phyloP scores from a whole-genome alignment of 306 rosid genomes.

The Malus fusca region DNA sequence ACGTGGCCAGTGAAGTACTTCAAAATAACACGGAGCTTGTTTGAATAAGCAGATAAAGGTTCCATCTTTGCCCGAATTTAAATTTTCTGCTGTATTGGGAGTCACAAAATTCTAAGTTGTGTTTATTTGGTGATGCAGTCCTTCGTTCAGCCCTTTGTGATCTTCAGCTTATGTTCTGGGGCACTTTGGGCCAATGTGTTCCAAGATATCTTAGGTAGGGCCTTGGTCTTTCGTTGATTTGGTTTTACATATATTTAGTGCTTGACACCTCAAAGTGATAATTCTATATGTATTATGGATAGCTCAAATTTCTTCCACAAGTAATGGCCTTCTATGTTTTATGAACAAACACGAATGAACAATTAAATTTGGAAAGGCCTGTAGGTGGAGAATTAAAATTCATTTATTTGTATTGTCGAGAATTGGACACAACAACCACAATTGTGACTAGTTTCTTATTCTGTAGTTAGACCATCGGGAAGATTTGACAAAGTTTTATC shows the following conservation, averaged over 20 bases:
- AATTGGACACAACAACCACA: not conserved
- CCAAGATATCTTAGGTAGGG: conserved; percentile 56
- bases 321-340: not conserved
- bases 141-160: conserved; percentile 69
- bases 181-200: conserved; percentile 79
- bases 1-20: conserved; percentile 70
- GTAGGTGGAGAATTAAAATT: not conserved
- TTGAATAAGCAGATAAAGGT: conserved; percentile 68
- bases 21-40: conserved; percentile 44
- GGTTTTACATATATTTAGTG: not conserved
- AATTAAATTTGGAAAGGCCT: not conserved
- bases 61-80: conserved; percentile 10
- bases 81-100: conserved; percentile 17
- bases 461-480: not conserved
- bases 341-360: not conserved
- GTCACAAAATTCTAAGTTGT: conserved; percentile 26
- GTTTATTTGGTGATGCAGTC: conserved; percentile 52
- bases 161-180: conserved; percentile 66
- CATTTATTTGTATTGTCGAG: not conserved
- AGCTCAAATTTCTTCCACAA: not conserved
- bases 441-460: not conserved
- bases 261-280: not conserved
- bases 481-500: not conserved
- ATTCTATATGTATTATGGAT: not conserved
- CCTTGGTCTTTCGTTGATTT: not conserved